Evolutionary conservation across 1,139 yeast genomes (phyloP).

Genomic region (Candida labiduridarum): DNA sequence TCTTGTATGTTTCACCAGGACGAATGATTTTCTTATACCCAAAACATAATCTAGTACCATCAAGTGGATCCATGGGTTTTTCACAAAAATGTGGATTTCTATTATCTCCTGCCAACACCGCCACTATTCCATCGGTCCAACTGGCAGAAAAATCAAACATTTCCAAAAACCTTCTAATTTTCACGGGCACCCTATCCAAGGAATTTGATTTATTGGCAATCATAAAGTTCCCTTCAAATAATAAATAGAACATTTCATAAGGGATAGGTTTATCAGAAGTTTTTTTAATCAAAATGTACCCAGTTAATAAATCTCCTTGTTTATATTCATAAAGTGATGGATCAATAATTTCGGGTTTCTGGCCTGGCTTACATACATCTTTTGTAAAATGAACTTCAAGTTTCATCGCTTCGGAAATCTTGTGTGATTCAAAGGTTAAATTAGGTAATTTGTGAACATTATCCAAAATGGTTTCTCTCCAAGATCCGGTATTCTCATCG

Average conservation of each 20-base stretch:
- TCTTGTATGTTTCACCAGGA: conserved; percentile 36
- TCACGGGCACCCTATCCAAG: conserved; percentile 18
- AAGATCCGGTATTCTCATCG: conserved; percentile 33
- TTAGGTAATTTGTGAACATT: no score
- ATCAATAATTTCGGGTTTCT: conserved; percentile 32
- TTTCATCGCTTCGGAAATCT: conserved; percentile 28
- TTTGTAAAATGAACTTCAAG: conserved; percentile 37
- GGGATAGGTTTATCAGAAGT: conserved; percentile 27
- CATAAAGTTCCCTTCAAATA: no score
- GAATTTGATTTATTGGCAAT: conserved; percentile 14
- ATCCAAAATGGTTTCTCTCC: conserved; percentile 44
- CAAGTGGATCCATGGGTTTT: conserved; percentile 27
- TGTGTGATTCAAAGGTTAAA: conserved; percentile 32
- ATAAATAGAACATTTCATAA: conserved; percentile 46
- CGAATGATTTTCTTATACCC: conserved; percentile 25
- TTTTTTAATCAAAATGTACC: conserved; percentile 36
- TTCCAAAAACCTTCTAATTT: conserved; percentile 27
- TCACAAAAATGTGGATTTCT: conserved; percentile 21
- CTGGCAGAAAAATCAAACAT: conserved; percentile 50
- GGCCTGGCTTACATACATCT: conserved; percentile 35
- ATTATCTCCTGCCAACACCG: conserved; percentile 34
- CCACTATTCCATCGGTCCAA: conserved; percentile 34
- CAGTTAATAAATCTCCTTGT: conserved; percentile 45
- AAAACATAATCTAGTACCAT: conserved; percentile 29
- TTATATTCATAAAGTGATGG: conserved; percentile 39